Evolutionary conservation across 129 eudicot species (phyloP), one percentile per base, ranked within the genome.

Genomic region (Calendula officinalis): DNA sequence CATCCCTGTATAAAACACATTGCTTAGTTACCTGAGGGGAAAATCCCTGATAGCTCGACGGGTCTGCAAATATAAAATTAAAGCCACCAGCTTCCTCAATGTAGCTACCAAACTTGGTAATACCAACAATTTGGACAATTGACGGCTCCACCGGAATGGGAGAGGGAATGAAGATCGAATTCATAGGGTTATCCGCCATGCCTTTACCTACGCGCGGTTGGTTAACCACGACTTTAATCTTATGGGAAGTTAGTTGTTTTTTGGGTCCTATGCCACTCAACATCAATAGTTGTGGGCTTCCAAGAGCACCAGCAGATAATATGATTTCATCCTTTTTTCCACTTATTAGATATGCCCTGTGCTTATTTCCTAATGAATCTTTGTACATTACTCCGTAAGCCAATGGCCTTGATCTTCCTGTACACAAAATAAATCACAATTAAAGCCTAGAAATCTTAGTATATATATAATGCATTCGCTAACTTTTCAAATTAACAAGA

Each of bases 231-330:
- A 89, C 78, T 8, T 63, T 48, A 3, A 86, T 86, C 54, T 83
- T 86, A 35, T 81, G 91, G 67, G 81, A 76, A 59, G 62, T 14
- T 0, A 89, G 77, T 43, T 89, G 86, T 1, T 44, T 72, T 17
- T 49, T 49, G 58, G 97, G 97, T 37, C 97, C 97, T 2, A 90
- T 27, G 0, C 97, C 95, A 60, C 97, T 90, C 38, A 90, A 66
- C 95, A 90, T 81, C 16, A 90, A 51, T 3, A 90, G 46, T 22
- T 90, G 97, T 74, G 97, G 97, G 78, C 97, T 90, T 3, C 91
- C 91, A 8, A 90, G 67, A 62, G 95, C 86, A 36, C 97, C 95
- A 0, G 90, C 76, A 0, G 97, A 75, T 37, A 89, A 17, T 16
- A 86, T 83, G 2, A 89, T 30, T 73, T 89, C 97, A 63, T 77